Percentiles rank a stretch among this genome's conserved stretches.
phyloP scores from a whole-genome alignment of 2,329 filamentous ascomycete genomes.

The Monosporascus cannonballus region DNA sequence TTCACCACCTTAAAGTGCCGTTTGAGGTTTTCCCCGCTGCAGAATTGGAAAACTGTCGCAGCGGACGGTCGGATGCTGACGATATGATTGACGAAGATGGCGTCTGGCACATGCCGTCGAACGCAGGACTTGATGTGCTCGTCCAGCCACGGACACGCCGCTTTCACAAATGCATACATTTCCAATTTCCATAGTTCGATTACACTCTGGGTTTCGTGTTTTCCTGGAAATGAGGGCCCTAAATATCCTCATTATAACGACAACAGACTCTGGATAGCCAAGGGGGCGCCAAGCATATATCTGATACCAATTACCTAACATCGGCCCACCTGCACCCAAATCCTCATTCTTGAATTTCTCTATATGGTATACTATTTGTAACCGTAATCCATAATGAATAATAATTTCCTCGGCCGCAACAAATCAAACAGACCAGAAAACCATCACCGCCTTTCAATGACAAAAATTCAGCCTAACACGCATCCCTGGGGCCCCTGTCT shows the following conservation, averaged over 20 bases:
- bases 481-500: too few species aligned
- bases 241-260: background rate
- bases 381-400: background rate
- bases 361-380: background rate
- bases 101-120: conserved; percentile 20
- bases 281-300: background rate
- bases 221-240: background rate
- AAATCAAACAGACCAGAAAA: too few species aligned
- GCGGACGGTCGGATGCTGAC: conserved; percentile 19
- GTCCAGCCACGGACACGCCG: conserved; percentile 25
- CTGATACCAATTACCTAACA: background rate
- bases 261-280: background rate
- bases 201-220: background rate
- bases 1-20: conserved; percentile 28
- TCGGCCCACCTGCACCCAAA: background rate
- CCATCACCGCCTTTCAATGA: too few species aligned
- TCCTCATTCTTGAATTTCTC: background rate
- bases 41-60: conserved; percentile 24
- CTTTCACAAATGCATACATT: conserved; percentile 23
- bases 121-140: conserved; percentile 26
- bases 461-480: too few species aligned
- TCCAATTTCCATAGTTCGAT: background rate
- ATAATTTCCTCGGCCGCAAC: too few species aligned
- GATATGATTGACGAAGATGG: conserved; percentile 23
- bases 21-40: conserved; percentile 29